Base-by-base conservation (phyloP, 768 basidiomycete genomes). In the Neoboletus brunneissimus region DNA sequence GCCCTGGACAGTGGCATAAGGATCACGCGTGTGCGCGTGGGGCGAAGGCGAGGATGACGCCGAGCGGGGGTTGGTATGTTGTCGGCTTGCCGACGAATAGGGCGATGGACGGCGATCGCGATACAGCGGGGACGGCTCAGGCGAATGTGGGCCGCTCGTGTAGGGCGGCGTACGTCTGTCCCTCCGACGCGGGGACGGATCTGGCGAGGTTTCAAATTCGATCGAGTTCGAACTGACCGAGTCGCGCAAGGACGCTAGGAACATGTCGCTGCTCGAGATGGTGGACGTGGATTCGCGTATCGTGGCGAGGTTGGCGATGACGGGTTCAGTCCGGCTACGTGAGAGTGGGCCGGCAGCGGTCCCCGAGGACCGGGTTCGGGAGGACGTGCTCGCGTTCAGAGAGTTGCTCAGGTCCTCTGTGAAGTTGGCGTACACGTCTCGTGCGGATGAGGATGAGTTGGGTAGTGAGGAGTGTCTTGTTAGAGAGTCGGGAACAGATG, bases 281-380 rank as follows among this genome's bases (percentile, higher is more conserved):
- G 48, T 6, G 6, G 40, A 41, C 20, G 40, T 54, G 9, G 64
- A 55, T 37, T 72, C 70, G 22, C 48, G 70, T 27, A 72, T 72
- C 40, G 70, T 72, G 13, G 63, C 53, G 32, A 72, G 53, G 41
- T 65, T 63, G 5, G 58, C 43, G 5, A 73, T 2, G n/a, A 57
- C 29, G 2, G 70, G 72, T 32, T 72, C 70, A 0, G 70, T 72
- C 40, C 70, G 70, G 44, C 64, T 72, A 15, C 70, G 69, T 11
- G 53, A 51, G 31, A 72, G 63, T 0, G 60, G 40, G 35, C 40
- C 35, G 5, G 53, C 45, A 5, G 25, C 47, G 9, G 25, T 37
- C 12, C 37, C 57, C 1, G 55, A 51, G 31, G 62, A 8, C 32
- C 70, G 58, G 15, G 61, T 15, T 1, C 61, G 54, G 9, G 67